phyloP scores from a whole-genome alignment of 257 asterid genomes.

The Ocimum tenuiflorum region DNA sequence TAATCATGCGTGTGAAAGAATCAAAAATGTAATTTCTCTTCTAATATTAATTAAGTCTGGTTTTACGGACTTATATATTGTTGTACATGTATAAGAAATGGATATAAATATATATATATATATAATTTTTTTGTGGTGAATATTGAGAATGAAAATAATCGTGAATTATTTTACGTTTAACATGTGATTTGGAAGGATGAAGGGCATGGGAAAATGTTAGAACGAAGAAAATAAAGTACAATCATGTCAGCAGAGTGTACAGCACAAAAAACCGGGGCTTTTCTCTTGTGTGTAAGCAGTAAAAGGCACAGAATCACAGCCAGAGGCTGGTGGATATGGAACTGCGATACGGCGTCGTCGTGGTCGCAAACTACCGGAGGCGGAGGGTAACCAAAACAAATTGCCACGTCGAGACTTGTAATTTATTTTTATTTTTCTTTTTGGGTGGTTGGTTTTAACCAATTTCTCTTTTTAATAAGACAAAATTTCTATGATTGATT shows the following conservation, averaged over 20 bases:
- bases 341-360: neutral
- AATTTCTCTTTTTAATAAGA: too few relatives aligned
- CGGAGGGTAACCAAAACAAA: neutral
- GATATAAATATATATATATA: too few relatives aligned
- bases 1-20: too few relatives aligned
- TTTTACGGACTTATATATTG: too few relatives aligned
- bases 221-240: slow-evolving; percentile 4
- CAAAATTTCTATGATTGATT: slow-evolving; percentile 8
- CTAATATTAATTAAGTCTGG: too few relatives aligned
- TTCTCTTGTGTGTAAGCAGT: neutral
- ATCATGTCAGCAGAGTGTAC: slow-evolving; percentile 23
- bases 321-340: too few relatives aligned
- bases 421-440: neutral
- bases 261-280: neutral
- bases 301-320: neutral
- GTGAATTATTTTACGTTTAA: too few relatives aligned
- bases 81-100: too few relatives aligned
- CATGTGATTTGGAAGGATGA: neutral
- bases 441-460: neutral
- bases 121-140: too few relatives aligned
- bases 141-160: too few relatives aligned
- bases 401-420: neutral
- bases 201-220: neutral
- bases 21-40: too few relatives aligned
- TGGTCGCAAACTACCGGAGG: too few relatives aligned